Evolutionary conservation across 2,329 filamentous ascomycete genomes (phyloP).

Genomic region (Xenoacremonium recifei): DNA sequence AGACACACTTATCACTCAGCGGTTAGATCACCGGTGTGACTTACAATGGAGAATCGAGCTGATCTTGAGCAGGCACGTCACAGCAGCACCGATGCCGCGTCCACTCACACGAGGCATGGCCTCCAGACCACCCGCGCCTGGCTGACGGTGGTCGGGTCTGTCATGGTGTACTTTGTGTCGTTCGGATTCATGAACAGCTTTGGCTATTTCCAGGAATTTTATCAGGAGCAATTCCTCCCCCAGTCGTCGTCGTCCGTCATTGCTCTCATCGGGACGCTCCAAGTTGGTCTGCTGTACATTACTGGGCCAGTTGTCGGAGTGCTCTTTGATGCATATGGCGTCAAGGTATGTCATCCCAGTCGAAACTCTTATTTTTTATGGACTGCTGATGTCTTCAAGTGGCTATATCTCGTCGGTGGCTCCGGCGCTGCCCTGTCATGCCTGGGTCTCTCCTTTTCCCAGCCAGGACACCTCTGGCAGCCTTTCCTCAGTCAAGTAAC

Average conservation of each 20-base stretch:
- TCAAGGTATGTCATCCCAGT: too few relatives aligned
- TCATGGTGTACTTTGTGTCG: slow-evolving; percentile 6
- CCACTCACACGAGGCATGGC: too few relatives aligned
- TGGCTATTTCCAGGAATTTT: slow-evolving; percentile 5
- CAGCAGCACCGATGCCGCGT: background rate
- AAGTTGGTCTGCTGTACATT: slow-evolving; percentile 3
- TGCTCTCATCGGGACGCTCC: slow-evolving; percentile 3
- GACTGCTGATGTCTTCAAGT: too few relatives aligned
- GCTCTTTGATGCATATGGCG: slow-evolving; percentile 4
- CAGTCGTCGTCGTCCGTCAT: slow-evolving; percentile 2
- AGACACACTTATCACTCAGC: background rate
- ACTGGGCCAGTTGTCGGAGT: background rate
- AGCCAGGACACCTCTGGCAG: slow-evolving; percentile 5
- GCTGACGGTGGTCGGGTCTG: slow-evolving; percentile 4
- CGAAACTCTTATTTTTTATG: too few relatives aligned
- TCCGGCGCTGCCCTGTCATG: background rate
- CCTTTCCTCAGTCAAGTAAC: slow-evolving; percentile 6
- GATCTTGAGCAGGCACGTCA: background rate
- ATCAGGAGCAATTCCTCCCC: slow-evolving; percentile 3
- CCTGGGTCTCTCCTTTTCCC: slow-evolving; percentile 4
- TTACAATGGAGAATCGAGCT: background rate
- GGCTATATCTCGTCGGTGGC: background rate
- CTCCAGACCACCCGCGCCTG: background rate
- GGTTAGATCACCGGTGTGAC: background rate
- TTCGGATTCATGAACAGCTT: slow-evolving; percentile 9